phyloP scores from a whole-genome alignment of 129 eudicot species.

The Silybum marianum region DNA sequence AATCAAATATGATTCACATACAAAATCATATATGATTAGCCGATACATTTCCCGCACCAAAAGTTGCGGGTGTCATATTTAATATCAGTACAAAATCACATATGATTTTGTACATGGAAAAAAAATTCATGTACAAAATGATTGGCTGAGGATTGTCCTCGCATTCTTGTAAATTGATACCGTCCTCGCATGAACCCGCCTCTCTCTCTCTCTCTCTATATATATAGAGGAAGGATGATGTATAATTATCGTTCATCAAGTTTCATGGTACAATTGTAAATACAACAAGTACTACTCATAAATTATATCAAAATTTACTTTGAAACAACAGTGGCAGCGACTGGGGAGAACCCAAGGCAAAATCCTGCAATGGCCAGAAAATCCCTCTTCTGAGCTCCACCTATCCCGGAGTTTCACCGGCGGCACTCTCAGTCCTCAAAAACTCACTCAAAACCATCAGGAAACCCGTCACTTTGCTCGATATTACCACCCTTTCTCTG shows the following conservation, averaged over 20 bases:
- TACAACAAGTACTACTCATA: not conserved
- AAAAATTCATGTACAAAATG: no score
- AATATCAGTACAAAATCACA: no score
- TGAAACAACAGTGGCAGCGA: conserved; percentile 54
- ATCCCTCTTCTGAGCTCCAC: conserved; percentile 50
- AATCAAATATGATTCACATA: no score
- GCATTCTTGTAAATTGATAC: no score
- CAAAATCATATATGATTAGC: no score
- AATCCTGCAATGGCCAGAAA: conserved; percentile 62
- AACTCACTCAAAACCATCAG: conserved; percentile 51
- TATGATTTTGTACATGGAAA: no score
- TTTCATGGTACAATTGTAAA: not conserved
- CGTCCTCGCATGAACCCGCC: no score
- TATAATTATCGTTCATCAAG: not conserved
- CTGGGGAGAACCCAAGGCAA: conserved; percentile 68
- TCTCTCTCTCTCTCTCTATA: no score
- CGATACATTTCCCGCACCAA: no score
- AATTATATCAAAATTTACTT: not conserved
- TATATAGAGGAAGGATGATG: no score
- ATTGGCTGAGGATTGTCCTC: no score
- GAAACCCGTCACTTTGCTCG: conserved; percentile 68
- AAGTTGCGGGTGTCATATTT: no score
- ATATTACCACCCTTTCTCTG: conserved; percentile 66
- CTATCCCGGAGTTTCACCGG: conserved; percentile 64
- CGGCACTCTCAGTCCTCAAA: conserved; percentile 57